Percentiles rank a stretch among this genome's conserved stretches.
Conservation (phyloP, 306 rosid species). For the Begonia peltatifolia region DNA sequence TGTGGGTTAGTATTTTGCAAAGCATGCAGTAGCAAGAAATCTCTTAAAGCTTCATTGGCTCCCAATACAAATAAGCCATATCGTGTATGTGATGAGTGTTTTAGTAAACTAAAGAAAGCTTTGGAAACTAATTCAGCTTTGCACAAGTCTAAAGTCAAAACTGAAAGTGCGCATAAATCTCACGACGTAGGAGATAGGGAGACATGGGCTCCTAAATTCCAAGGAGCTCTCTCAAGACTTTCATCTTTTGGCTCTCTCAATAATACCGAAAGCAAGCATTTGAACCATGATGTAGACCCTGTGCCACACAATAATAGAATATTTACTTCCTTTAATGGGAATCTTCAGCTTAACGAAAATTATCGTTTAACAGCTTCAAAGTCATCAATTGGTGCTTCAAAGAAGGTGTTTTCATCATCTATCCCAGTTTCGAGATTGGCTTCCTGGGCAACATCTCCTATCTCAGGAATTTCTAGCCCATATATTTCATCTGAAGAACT, state of each 20-base stretch:
- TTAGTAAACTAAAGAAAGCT: conserved; percentile 46
- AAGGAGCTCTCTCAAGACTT: conserved; percentile 49
- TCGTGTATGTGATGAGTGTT: conserved; percentile 90
- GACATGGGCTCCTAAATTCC: conserved; percentile 29
- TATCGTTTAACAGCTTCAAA: conserved; percentile 30
- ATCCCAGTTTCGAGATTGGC: conserved; percentile 36
- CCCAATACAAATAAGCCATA: conserved; percentile 55
- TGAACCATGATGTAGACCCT: conserved; percentile 26
- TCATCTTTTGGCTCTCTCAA: conserved; percentile 59
- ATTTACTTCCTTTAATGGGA: conserved; percentile 44
- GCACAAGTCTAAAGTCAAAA: conserved; percentile 31
- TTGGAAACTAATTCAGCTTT: conserved; percentile 29
- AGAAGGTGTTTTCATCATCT: conserved; percentile 30
- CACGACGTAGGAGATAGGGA: conserved; percentile 25
- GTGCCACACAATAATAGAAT: conserved; percentile 29
- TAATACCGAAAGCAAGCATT: conserved; percentile 34
- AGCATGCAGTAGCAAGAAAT: conserved; percentile 70
- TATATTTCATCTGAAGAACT: conserved; percentile 40
- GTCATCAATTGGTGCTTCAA: conserved; percentile 22
- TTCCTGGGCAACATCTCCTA: conserved; percentile 59
- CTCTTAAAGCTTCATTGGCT: conserved; percentile 83
- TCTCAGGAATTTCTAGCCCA: conserved; percentile 53
- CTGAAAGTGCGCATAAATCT: conserved; percentile 23
- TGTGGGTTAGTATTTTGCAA: conserved; percentile 94
- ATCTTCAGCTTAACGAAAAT: conserved; percentile 20